Evolutionary conservation across 1,284 basidiomycete species (phyloP), one percentile per base, ranked within the genome.

Genomic region (Chalciporus piperatoides): DNA sequence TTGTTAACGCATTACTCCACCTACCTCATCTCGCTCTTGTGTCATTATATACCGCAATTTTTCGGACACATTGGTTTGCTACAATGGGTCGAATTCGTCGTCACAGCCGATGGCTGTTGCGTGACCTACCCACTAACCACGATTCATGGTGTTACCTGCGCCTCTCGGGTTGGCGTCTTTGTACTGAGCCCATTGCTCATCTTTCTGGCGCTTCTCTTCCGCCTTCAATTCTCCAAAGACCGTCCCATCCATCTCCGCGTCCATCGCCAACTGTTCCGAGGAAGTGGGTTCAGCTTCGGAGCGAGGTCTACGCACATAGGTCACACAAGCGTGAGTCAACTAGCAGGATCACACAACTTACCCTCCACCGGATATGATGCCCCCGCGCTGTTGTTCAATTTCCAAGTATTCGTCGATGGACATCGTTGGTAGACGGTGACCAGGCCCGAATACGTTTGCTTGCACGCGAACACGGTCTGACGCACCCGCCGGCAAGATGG

Each of bases 361-460:
- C 90, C 92, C 92, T 70, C 91, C 90, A 27, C 88, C 89, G 3
- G 82, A 77, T 53, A 97, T 84, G 60, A 98, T 85, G 49, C 93
- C 95, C 0, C 95, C 94, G 44, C 90, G 74, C 52, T 84, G 73
- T 46, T 77, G 72, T 66, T 99, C 96, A 52, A 94, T 85, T 57
- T 89, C 84, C 19, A 99, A 78, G 64, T 96, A 98, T 68, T 99
- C 91, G 63, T 99, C 96, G 58, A 99, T 84, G 1, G 88, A 82
- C 97, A 99, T 98, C 0, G 92, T 96, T 3, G 96, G 96, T 25
- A 99, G 73, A 19, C 88, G 80, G 66, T 97, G 84, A n/a, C 80
- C 81, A 3, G 91, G 81, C 12, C 85, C 80, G 71, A 98, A 99
- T 2, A 98, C 94, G 61, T 91, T 82, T 0, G 78, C 70, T 61